phyloP scores from a whole-genome alignment of 2,329 filamentous ascomycete genomes.

The Pseudogymnoascus sp. region DNA sequence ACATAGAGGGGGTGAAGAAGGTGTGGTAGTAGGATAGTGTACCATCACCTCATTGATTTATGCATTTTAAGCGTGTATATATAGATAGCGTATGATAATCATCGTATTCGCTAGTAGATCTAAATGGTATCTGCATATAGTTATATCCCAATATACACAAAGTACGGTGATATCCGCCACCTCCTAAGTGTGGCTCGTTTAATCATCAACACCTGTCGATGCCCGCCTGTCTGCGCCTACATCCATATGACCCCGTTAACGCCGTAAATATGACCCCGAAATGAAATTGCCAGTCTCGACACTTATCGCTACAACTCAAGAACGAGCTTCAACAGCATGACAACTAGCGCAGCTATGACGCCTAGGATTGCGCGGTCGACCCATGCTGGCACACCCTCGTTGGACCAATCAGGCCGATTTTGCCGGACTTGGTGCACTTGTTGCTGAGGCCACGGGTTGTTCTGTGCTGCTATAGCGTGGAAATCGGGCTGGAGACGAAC shows the following conservation, averaged over 20 bases:
- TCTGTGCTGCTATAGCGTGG: not conserved
- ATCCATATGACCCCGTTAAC: not conserved
- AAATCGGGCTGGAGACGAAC: not conserved
- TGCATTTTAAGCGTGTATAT: not conserved
- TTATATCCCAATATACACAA: not conserved
- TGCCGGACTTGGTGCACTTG: not conserved
- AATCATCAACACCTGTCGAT: not conserved
- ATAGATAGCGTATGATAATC: not conserved
- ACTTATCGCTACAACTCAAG: slow-evolving; percentile 11
- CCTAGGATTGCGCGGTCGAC: slow-evolving; percentile 73
- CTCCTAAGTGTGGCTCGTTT: not conserved
- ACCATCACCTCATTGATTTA: not conserved
- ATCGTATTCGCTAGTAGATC: not conserved
- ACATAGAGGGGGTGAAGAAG: slow-evolving; percentile 23
- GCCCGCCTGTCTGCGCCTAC: not conserved
- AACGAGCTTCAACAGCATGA: slow-evolving; percentile 55
- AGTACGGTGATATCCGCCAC: not conserved
- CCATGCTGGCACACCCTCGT: slow-evolving; percentile 58
- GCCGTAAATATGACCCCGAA: not conserved
- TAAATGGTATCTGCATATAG: slow-evolving; percentile 1
- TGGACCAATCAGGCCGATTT: slow-evolving; percentile 20
- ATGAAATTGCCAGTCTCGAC: not conserved
- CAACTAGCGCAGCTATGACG: slow-evolving; percentile 58
- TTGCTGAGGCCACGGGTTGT: not conserved
- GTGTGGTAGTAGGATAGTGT: not conserved